Conservation (phyloP, 768 basidiomycete species). For the Aureoboletus auriporus region DNA sequence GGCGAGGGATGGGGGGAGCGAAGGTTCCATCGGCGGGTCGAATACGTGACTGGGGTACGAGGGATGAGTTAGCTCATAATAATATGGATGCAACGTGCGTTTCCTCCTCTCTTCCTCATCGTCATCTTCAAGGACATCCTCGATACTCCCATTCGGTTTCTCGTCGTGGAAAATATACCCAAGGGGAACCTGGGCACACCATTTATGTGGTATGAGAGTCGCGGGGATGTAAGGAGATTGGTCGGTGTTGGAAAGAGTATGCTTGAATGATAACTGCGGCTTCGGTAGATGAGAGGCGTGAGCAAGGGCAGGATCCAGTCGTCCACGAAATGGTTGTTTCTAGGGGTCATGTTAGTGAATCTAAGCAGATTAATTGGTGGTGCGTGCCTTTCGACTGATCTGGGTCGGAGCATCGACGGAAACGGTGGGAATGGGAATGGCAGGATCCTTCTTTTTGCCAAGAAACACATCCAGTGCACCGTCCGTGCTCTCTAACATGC, state of each 20-base stretch:
- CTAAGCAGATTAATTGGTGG: not conserved
- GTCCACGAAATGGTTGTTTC: conserved; percentile 38
- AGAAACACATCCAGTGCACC: conserved; percentile 75
- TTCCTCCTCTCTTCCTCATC: conserved; percentile 19
- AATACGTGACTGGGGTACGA: conserved; percentile 71
- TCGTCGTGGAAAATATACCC: conserved; percentile 49
- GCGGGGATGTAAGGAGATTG: conserved; percentile 61
- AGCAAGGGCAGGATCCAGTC: conserved; percentile 57
- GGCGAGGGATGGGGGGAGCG: conserved; percentile 55
- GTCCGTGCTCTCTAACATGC: conserved; percentile 81
- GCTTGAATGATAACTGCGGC: conserved; percentile 75
- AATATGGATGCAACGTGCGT: conserved; percentile 68
- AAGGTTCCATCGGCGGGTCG: conserved; percentile 42
- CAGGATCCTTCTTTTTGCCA: conserved; percentile 65
- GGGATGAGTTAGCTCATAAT: conserved; percentile 76
- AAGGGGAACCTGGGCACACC: conserved; percentile 80
- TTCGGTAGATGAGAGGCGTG: conserved; percentile 76
- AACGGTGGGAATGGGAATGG: conserved; percentile 51
- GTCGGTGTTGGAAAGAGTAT: conserved; percentile 53
- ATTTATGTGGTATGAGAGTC: conserved; percentile 60
- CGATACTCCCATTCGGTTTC: conserved; percentile 17
- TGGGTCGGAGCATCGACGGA: conserved; percentile 7
- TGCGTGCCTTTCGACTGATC: conserved; percentile 32
- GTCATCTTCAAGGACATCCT: conserved; percentile 10
- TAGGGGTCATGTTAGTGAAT: conserved; percentile 18